Conservation (phyloP, 2,329 filamentous ascomycete genomes). For the Stemphylium vesicarium region DNA sequence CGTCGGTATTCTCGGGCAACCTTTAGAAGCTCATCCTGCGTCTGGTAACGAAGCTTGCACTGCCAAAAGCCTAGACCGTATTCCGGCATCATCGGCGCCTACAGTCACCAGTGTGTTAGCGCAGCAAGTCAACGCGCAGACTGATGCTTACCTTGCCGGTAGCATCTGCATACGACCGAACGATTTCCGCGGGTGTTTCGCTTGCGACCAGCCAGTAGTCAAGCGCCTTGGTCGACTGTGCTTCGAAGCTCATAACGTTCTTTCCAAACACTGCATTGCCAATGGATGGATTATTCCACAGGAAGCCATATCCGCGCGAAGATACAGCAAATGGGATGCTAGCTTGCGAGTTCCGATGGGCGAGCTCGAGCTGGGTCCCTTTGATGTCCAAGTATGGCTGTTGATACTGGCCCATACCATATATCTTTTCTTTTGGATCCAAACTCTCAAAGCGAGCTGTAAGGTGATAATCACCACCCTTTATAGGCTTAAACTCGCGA, state of each 20-base stretch:
- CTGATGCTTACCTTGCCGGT: conserved; percentile 63
- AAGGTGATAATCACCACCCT: conserved; percentile 62
- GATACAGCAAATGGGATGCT: conserved; percentile 68
- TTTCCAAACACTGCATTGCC: conserved; percentile 67
- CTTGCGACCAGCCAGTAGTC: conserved; percentile 71
- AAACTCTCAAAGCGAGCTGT: conserved; percentile 66
- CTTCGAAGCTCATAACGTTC: conserved; percentile 68
- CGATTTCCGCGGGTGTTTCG: conserved; percentile 62
- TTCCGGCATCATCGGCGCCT: conserved; percentile 71
- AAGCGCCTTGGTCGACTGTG: conserved; percentile 61
- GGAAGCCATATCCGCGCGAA: conserved; percentile 65
- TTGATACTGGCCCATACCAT: conserved; percentile 73
- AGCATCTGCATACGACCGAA: conserved; percentile 61
- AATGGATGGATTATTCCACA: conserved; percentile 71
- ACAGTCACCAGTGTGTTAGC: not conserved
- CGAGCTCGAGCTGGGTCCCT: conserved; percentile 67
- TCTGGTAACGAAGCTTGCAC: conserved; percentile 70
- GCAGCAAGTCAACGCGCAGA: conserved; percentile 33
- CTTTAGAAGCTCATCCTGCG: conserved; percentile 66
- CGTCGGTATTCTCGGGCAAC: conserved; percentile 66
- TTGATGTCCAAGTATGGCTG: conserved; percentile 69
- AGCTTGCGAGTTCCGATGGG: conserved; percentile 71
- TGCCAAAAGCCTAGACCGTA: conserved; percentile 74
- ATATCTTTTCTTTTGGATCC: conserved; percentile 64
- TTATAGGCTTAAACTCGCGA: conserved; percentile 63